Percentiles rank a stretch among this genome's conserved stretches.
phyloP scores from a whole-genome alignment of 257 asterid genomes.

The Rubia yunnanensis region DNA sequence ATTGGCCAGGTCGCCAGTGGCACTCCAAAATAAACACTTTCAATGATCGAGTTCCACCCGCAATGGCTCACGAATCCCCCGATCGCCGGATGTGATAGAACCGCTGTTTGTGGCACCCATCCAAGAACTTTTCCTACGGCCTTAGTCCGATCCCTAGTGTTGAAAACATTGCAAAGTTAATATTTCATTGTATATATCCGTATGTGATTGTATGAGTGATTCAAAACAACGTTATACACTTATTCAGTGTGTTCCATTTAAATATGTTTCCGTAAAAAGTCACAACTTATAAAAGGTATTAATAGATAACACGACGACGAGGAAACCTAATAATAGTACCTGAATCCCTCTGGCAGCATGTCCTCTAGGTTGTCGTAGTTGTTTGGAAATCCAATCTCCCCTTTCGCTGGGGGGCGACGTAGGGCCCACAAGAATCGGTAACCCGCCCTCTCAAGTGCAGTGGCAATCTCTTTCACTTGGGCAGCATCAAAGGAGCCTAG shows the following conservation, averaged over 20 bases:
- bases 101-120: constrained; percentile 24
- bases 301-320: too few relatives aligned
- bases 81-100: constrained; percentile 23
- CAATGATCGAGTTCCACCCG: constrained; percentile 20
- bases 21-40: constrained; percentile 24
- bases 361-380: constrained; percentile 16
- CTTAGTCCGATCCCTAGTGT: constrained; percentile 12
- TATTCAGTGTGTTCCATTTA: too few relatives aligned
- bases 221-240: too few relatives aligned
- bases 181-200: too few relatives aligned
- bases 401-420: constrained; percentile 11
- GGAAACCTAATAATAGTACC: not conserved
- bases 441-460: constrained; percentile 8
- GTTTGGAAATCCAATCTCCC: not conserved
- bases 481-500: not conserved
- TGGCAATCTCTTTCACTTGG: constrained; percentile 23
- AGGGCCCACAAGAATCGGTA: constrained; percentile 11
- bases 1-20: constrained; percentile 26
- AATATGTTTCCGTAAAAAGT: too few relatives aligned
- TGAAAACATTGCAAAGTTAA: not conserved
- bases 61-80: constrained; percentile 37
- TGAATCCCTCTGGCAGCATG: constrained; percentile 29
- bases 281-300: too few relatives aligned
- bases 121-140: constrained; percentile 8
- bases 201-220: too few relatives aligned